Evolutionary conservation across 441 rosid genomes (phyloP), one percentile per base, ranked within the genome.

Genomic region (Populus hybrid): DNA sequence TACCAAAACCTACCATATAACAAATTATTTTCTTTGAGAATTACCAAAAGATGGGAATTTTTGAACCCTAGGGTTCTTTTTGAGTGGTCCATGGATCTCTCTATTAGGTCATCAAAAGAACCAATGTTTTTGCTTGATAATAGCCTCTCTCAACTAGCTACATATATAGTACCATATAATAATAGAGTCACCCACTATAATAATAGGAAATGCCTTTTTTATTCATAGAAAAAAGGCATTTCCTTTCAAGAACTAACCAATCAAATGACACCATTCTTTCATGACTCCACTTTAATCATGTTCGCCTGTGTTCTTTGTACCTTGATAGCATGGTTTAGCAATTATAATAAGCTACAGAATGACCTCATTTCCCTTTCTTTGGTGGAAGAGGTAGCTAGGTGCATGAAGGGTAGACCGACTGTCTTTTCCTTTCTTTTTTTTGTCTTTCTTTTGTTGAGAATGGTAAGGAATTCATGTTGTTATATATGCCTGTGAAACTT

Each of bases 41-140:
- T n/a, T 8, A 26, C 14, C 3, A 64, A 53, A n/a, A 30, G 69
- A 26, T 16, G 26, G 5, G 26, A 30, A 14, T 69, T 68, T 28
- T 26, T 38, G 70, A 69, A 50, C 16, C 78, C n/a, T 38, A 28
- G 57, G 40, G 23, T 53, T 38, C 36, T 36, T 16, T 53, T 69
- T 0, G 69, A 53, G 74, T 66, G 74, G 76, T 32, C 70, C 32
- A 74, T 81, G 32, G 73, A 10, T 16, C 42, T 64, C 20, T 14
- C 63, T 38, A 71, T 76, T 5, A 14, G 18, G 75, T 35, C 38
- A 80, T 21, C 4, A 74, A 74, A 74, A 66, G 75, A 53, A 65
- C 72, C 77, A 70, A 65, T 72, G 57, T 66, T 78, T 79, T 81
- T 46, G n/a, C 36, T 61, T 53, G 42, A 68, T 12, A 28, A 2